A percentile compares a stretch with the other conserved stretches of the same genome.
Conservation (phyloP, 116 monocot species). For the Phalaenopsis hybrid region DNA sequence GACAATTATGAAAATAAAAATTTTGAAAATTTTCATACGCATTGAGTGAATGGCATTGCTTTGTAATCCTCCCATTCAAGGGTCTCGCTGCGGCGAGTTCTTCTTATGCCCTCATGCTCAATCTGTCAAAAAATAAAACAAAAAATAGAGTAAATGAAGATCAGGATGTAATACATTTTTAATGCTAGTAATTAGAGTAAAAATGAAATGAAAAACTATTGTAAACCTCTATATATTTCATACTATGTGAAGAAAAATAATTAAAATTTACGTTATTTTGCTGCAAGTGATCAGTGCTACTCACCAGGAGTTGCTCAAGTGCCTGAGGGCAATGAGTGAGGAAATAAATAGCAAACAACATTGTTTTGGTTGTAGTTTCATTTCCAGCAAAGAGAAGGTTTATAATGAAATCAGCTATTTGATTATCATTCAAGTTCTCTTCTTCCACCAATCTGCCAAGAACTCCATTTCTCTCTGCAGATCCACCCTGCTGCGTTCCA, state of each 20-base stretch:
- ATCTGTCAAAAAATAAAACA: not conserved
- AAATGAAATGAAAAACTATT: too few species aligned
- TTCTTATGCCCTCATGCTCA: slow-evolving; percentile 24
- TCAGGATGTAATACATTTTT: too few species aligned
- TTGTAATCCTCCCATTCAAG: slow-evolving; percentile 44
- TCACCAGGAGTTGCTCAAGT: slow-evolving; percentile 28
- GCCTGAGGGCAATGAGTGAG: slow-evolving; percentile 38
- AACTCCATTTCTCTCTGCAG: slow-evolving; percentile 14
- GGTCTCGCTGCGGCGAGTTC: not conserved
- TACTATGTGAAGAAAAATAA: too few species aligned
- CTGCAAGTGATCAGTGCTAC: not conserved
- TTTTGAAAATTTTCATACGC: slow-evolving; percentile 21
- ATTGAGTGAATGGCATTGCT: slow-evolving; percentile 48
- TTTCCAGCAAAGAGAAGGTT: slow-evolving; percentile 46
- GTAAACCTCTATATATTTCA: too few species aligned
- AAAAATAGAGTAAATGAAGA: not conserved
- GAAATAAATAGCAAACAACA: slow-evolving; percentile 46
- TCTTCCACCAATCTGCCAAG: slow-evolving; percentile 33
- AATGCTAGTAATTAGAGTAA: too few species aligned
- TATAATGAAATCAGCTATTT: slow-evolving; percentile 35
- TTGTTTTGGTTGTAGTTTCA: slow-evolving; percentile 44
- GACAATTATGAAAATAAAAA: not conserved
- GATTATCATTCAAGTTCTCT: slow-evolving; percentile 27
- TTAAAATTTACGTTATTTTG: too few species aligned
- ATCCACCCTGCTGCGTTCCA: slow-evolving; percentile 2